Percentiles rank a stretch among this genome's conserved stretches.
phyloP scores from a whole-genome alignment of 768 basidiomycete genomes.

The Wakefieldia striispora region DNA sequence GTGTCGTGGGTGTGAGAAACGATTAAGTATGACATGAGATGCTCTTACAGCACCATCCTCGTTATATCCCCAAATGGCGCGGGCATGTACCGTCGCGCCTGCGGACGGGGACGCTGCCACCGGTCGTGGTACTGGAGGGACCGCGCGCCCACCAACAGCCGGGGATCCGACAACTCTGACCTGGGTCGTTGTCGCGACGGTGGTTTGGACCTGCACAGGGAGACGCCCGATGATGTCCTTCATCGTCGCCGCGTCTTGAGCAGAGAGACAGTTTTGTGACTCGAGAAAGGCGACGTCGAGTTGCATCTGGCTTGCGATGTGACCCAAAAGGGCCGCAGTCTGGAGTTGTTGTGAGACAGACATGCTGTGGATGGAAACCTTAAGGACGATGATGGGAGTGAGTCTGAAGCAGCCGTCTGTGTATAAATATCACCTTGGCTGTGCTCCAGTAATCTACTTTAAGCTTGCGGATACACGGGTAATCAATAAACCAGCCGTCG shows the following conservation, averaged over 20 bases:
- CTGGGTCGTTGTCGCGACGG: slow-evolving; percentile 11
- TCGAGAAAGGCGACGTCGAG: slow-evolving; percentile 57
- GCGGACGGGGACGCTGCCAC: slow-evolving; percentile 3
- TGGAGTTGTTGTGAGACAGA: slow-evolving; percentile 24
- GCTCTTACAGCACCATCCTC: slow-evolving; percentile 49
- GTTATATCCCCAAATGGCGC: slow-evolving; percentile 68
- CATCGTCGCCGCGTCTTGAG: slow-evolving; percentile 42
- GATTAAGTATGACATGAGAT: slow-evolving; percentile 1
- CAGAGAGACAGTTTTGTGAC: slow-evolving; percentile 51
- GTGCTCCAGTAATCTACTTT: too few species aligned
- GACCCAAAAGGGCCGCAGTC: slow-evolving; percentile 51
- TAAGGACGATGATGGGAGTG: background rate
- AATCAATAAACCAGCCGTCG: too few species aligned
- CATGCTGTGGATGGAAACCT: slow-evolving; percentile 13
- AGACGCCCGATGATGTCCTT: slow-evolving; percentile 49
- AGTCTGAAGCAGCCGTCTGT: background rate
- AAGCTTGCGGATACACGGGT: too few species aligned
- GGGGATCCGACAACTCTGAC: slow-evolving; percentile 7
- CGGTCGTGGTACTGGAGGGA: slow-evolving; percentile 19
- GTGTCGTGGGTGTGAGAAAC: background rate
- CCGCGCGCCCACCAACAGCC: slow-evolving; percentile 3
- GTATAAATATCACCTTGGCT: slow-evolving; percentile 19
- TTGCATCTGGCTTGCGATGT: slow-evolving; percentile 56
- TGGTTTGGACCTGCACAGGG: slow-evolving; percentile 22
- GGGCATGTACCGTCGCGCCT: slow-evolving; percentile 35